Conservation (phyloP, 345 rosid genomes). For the Pistacia vera region DNA sequence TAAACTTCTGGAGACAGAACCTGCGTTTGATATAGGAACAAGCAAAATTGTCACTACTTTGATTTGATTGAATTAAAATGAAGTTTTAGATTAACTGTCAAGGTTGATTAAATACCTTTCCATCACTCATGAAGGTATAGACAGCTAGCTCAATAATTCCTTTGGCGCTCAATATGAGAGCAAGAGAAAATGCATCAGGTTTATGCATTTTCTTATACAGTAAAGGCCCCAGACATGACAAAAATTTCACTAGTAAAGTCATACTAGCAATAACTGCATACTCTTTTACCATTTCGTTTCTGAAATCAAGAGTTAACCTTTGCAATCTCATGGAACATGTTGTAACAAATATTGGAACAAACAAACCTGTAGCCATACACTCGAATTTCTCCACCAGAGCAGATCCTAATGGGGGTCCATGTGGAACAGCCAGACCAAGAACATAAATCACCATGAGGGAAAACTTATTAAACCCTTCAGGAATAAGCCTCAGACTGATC, state of each 20-base stretch:
- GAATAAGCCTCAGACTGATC: neutral
- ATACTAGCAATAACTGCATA: neutral
- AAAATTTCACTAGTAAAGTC: neutral
- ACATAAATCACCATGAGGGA: conserved; percentile 10
- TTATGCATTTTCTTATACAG: conserved; percentile 17
- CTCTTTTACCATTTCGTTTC: neutral
- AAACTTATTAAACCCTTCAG: neutral
- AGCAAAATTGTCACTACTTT: too few relatives aligned
- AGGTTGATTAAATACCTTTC: neutral
- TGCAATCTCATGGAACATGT: conserved; percentile 26
- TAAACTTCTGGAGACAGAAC: neutral
- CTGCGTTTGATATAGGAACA: neutral
- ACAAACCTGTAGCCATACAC: conserved; percentile 3
- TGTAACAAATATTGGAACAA: conserved; percentile 24
- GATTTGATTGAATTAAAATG: neutral
- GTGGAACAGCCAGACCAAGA: conserved; percentile 23
- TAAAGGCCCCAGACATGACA: neutral
- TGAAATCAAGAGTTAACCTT: neutral
- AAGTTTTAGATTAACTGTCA: too few relatives aligned
- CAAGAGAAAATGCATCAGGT: neutral
- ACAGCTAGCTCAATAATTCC: neutral
- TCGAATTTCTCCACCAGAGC: conserved; percentile 31
- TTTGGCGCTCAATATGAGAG: neutral
- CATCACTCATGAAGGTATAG: neutral
- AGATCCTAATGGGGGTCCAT: conserved; percentile 33